Evolutionary conservation across 441 rosid genomes (phyloP).

Genomic region (Hura crepitans): DNA sequence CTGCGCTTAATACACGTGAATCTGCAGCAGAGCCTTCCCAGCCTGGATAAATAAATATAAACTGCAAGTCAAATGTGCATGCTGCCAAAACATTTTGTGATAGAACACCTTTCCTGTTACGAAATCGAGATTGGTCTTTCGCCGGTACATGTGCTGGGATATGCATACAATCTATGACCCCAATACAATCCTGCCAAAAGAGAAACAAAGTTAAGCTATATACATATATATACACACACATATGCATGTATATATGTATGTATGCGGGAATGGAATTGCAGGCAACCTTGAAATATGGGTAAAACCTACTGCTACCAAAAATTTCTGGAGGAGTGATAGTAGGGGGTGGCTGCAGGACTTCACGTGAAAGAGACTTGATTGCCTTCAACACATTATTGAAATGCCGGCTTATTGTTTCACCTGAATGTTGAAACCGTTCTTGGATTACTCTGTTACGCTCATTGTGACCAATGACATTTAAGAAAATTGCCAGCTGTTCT

Average conservation of each 20-base stretch:
- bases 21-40: slow-evolving; percentile 88
- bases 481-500: slow-evolving; percentile 78
- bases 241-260: too few species aligned
- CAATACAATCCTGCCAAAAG: slow-evolving; percentile 61
- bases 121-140: slow-evolving; percentile 71
- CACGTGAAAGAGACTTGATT: slow-evolving; percentile 73
- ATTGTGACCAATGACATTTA: slow-evolving; percentile 71
- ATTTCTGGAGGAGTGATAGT: slow-evolving; percentile 42
- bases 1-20: slow-evolving; percentile 72
- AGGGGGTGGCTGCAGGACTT: slow-evolving; percentile 48
- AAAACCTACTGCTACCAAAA: slow-evolving; percentile 47
- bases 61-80: slow-evolving; percentile 73
- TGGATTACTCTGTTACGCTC: slow-evolving; percentile 74
- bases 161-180: slow-evolving; percentile 68
- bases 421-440: slow-evolving; percentile 74
- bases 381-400: slow-evolving; percentile 80
- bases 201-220: slow-evolving; percentile 24
- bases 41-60: slow-evolving; percentile 69
- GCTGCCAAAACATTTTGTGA: slow-evolving; percentile 79
- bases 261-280: slow-evolving; percentile 7
- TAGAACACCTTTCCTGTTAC: slow-evolving; percentile 58
- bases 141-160: slow-evolving; percentile 72
- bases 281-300: slow-evolving; percentile 75
- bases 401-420: slow-evolving; percentile 85
- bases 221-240: too few species aligned